Conservation (phyloP, 2,329 filamentous ascomycete species). For the Cladosporium sp. region DNA sequence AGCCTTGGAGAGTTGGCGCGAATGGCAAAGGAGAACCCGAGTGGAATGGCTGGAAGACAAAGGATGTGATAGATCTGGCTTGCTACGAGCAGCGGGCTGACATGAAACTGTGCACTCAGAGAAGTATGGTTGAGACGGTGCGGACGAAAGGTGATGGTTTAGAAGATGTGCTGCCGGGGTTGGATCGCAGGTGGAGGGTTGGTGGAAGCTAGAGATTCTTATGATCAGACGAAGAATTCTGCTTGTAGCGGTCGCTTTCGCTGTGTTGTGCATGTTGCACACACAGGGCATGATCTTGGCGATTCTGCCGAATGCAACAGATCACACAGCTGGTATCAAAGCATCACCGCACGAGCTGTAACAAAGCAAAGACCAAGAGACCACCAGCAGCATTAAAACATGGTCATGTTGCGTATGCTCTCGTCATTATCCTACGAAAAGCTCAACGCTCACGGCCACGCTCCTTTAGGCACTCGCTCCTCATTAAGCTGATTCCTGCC, state of each 20-base stretch:
- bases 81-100: constrained; percentile 5
- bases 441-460: constrained; percentile 5
- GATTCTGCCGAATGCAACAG: too few relatives aligned
- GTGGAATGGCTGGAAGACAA: constrained; percentile 12
- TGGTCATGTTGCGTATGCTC: too few relatives aligned
- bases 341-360: too few relatives aligned
- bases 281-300: too few relatives aligned
- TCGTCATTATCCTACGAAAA: not conserved
- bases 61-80: constrained; percentile 10
- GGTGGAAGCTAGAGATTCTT: constrained; percentile 7
- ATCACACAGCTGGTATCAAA: too few relatives aligned
- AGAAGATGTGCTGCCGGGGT: not conserved
- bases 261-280: too few relatives aligned
- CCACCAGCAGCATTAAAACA: too few relatives aligned
- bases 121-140: not conserved
- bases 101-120: constrained; percentile 4
- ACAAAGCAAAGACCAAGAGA: too few relatives aligned
- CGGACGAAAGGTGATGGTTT: not conserved
- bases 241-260: too few relatives aligned
- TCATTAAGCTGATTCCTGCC: constrained; percentile 19
- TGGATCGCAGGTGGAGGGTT: constrained; percentile 5
- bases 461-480: constrained; percentile 15
- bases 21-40: not conserved
- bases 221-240: too few relatives aligned
- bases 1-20: not conserved